Evolutionary conservation across 106 monocot genomes (phyloP).

Genomic region (Acorus calamus): DNA sequence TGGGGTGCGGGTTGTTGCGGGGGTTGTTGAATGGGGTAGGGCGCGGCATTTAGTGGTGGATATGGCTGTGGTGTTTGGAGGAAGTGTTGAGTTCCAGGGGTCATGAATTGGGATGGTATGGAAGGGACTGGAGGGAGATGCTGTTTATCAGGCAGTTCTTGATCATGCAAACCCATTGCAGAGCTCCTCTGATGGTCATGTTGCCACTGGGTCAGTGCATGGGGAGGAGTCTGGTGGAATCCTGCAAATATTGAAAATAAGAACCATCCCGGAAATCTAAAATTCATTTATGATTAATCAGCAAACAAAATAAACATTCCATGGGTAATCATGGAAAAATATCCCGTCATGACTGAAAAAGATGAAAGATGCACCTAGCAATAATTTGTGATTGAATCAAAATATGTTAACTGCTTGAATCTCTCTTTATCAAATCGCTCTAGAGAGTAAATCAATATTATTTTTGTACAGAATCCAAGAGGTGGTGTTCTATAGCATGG

Average conservation of each 20-base stretch:
- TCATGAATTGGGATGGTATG: conserved; percentile 23
- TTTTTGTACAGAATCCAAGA: no score
- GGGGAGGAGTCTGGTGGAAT: conserved; percentile 9
- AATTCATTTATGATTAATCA: no score
- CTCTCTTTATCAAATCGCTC: no score
- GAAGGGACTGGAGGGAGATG: conserved; percentile 6
- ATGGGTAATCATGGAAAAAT: no score
- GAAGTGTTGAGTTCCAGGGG: conserved; percentile 15
- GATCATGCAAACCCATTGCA: conserved; percentile 5
- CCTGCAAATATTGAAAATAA: conserved; percentile 15
- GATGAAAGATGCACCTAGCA: no score
- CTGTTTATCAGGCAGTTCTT: conserved; percentile 19
- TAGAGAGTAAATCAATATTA: no score
- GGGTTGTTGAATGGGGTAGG: conserved; percentile 12
- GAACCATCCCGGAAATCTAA: neutral
- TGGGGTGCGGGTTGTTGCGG: conserved; percentile 19
- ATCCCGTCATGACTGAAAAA: no score
- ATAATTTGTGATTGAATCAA: no score
- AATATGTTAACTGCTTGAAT: no score
- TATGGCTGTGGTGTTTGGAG: conserved; percentile 26
- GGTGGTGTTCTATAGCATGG: no score
- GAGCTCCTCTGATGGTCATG: conserved; percentile 16
- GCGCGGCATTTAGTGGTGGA: conserved; percentile 17
- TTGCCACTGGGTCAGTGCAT: conserved; percentile 15
- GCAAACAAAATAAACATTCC: no score